phyloP scores from a whole-genome alignment of 306 rosid genomes.

The Trichosanthes truncata region DNA sequence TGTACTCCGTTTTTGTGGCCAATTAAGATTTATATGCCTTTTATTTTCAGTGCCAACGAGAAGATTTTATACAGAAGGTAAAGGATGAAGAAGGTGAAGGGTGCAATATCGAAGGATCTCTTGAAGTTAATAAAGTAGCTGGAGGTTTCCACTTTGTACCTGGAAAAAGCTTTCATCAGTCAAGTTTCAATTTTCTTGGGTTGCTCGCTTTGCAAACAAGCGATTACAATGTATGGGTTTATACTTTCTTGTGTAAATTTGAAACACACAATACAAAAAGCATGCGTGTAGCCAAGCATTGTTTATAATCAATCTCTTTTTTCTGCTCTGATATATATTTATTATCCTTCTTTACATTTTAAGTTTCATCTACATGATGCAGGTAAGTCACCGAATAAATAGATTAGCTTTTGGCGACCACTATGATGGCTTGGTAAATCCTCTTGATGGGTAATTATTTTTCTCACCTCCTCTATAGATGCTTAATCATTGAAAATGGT shows the following conservation, averaged over 20 bases:
- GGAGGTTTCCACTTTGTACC: conserved; percentile 71
- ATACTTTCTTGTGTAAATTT: neutral
- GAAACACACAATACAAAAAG: neutral
- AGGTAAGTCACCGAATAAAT: conserved; percentile 82
- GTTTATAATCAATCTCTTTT: neutral
- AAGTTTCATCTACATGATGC: conserved; percentile 30
- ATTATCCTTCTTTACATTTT: conserved; percentile 1
- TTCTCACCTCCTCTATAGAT: conserved; percentile 12
- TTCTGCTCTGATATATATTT: neutral
- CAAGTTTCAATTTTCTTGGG: conserved; percentile 41
- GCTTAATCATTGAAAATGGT: neutral
- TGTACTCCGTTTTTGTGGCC: neutral
- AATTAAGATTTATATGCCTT: neutral
- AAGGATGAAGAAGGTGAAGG: conserved; percentile 96
- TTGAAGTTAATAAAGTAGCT: conserved; percentile 89
- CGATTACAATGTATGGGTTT: conserved; percentile 54
- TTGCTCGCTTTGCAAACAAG: conserved; percentile 41
- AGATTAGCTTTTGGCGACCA: conserved; percentile 66
- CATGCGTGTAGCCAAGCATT: neutral
- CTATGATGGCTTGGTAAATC: conserved; percentile 78
- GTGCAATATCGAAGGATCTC: conserved; percentile 75
- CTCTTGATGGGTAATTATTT: conserved; percentile 79
- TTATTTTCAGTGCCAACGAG: conserved; percentile 74
- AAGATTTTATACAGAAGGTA: conserved; percentile 66
- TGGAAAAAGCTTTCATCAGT: conserved; percentile 79